Percentiles rank a stretch among this genome's conserved stretches.
Evolutionary conservation across 1,139 yeast genomes (phyloP).

Genomic region (Blastobotrys aristatus): DNA sequence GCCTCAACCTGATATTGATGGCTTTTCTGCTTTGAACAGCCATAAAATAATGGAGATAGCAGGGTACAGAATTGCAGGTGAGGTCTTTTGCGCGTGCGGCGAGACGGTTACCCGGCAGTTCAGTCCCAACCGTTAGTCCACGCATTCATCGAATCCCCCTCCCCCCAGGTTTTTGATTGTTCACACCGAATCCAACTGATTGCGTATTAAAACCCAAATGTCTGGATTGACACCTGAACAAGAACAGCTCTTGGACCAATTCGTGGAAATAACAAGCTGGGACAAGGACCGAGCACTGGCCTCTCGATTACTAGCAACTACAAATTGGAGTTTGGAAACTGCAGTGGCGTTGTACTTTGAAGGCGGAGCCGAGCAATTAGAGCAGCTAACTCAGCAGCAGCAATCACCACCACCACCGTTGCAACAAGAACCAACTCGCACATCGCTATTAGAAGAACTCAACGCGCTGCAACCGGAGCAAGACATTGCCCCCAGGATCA

Average conservation of each 20-base stretch:
- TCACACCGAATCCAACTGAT: no score
- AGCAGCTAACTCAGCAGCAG: constrained; percentile 6
- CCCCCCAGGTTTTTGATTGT: no score
- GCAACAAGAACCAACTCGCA: not conserved
- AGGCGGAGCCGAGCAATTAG: constrained; percentile 19
- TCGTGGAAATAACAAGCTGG: constrained; percentile 31
- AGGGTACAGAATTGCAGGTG: no score
- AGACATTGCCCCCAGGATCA: constrained; percentile 23
- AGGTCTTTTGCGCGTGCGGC: no score
- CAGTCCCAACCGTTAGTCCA: no score
- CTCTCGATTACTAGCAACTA: constrained; percentile 23
- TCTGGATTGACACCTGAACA: constrained; percentile 2
- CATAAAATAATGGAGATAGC: no score
- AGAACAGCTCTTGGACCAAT: constrained; percentile 22
- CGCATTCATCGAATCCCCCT: no score
- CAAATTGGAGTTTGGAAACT: constrained; percentile 32
- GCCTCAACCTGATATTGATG: no score
- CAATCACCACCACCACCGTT: constrained; percentile 1
- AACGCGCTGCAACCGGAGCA: constrained; percentile 19
- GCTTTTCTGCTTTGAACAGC: no score
- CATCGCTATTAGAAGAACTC: constrained; percentile 32
- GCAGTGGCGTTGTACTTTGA: constrained; percentile 33
- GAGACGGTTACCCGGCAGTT: no score
- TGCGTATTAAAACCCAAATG: no score
- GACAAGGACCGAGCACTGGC: constrained; percentile 26